A percentile compares a stretch with the other conserved stretches of the same genome.
These are phyloP conservation scores for Backusella morwellensis DNA, from an alignment of 192 early-diverging fungal species.

Conservation along the genomic window DNA sequence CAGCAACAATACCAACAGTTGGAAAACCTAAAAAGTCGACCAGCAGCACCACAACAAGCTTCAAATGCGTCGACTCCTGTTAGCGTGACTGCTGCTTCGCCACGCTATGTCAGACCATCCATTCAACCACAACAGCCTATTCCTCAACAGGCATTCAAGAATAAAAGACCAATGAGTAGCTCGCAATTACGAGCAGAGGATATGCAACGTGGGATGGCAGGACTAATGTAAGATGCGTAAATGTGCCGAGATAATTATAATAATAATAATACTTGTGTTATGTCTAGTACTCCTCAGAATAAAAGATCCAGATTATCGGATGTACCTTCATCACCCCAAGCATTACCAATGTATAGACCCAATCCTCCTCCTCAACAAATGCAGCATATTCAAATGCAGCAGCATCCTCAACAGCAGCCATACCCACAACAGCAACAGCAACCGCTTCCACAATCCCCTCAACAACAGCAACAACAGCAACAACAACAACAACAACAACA, in stretches of 20 bases:
- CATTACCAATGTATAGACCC: constrained; percentile 5
- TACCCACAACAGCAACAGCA: constrained; percentile 4
- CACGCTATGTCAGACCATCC: background rate
- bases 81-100: background rate
- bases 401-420: background rate
- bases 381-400: constrained; percentile 5
- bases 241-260: background rate
- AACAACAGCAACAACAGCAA: constrained; percentile 7
- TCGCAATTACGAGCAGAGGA: constrained; percentile 17
- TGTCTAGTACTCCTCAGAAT: constrained; percentile 7
- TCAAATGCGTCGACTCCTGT: background rate
- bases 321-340: constrained; percentile 1
- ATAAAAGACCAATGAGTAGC: constrained; percentile 9
- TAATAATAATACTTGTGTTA: too few relatives aligned
- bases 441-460: background rate
- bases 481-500: background rate
- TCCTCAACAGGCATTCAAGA: background rate
- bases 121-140: constrained; percentile 2
- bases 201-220: constrained; percentile 9
- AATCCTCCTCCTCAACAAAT: constrained; percentile 1
- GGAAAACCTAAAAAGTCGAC: constrained; percentile 40
- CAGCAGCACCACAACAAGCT: background rate
- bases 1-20: constrained; percentile 45
- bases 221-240: constrained; percentile 6
- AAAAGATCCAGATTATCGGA: constrained; percentile 12